Base-by-base conservation (phyloP, 345 rosid genomes). In the Melaleuca alternifolia region DNA sequence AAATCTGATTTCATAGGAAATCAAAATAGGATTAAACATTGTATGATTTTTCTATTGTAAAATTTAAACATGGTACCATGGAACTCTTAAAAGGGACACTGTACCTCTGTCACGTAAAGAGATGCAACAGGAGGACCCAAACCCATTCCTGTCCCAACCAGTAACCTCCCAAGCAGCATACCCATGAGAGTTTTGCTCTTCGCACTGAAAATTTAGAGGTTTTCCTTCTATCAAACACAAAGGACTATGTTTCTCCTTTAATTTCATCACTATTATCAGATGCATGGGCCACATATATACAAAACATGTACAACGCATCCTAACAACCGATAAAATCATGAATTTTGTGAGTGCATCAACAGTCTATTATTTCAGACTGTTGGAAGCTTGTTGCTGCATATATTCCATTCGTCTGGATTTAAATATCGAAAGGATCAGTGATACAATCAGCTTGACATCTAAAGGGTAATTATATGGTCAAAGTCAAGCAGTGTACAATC, bases 111-210 rank as follows among this genome's bases (percentile, higher is more conserved):
- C 85, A 97, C 98, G 85, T 97, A 97, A 89, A 97, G 99, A 86
- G 99, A 84, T 50, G 97, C 95, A 88, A 96, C 97, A 83, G 99
- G 93, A 51, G 99, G 99, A 18, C 99, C 99, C 85, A 97, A 85
- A 84, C 99, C 99, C 98, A 97, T 93, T 86, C 99, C 99, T 83
- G 90, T 92, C 86, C 99, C 99, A 89, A 97, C 99, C 87, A 97
- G 89, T 85, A 97, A 92, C 89, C 99, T 92, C 89, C 98, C 98
- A 53, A 96, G 82, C 83, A 96, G 97, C 99, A 96, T 96, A 71
- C 93, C 95, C 85, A 88, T 90, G 84, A 95, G 92, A 83, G 90
- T 95, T 89, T 89, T 91, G 84, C 96, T 86, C 85, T 89, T 86
- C 59, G 98, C 99, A 88, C 99, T 96, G 98, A 85, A 88, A 85